Percentiles rank a stretch among this genome's conserved stretches.
phyloP scores from a whole-genome alignment of 768 basidiomycete species.

The Wakefieldia striispora region DNA sequence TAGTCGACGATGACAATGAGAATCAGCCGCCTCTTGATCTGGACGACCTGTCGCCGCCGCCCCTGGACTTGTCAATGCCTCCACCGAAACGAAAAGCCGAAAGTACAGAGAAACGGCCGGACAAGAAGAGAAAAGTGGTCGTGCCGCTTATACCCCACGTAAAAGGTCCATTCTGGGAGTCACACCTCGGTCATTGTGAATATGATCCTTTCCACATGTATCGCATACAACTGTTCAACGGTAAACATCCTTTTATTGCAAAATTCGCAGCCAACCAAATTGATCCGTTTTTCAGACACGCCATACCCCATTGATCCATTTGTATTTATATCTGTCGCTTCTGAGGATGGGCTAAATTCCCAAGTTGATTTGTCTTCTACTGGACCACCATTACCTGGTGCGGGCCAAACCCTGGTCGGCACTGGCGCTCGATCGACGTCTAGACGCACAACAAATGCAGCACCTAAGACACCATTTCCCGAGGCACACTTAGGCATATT shows the following conservation, averaged over 20 bases:
- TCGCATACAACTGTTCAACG: conserved; percentile 81
- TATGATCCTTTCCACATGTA: conserved; percentile 73
- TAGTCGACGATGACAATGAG: conserved; percentile 73
- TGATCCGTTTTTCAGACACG: conserved; percentile 48
- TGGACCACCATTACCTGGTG: conserved; percentile 46
- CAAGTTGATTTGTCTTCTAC: conserved; percentile 38
- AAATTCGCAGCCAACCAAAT: conserved; percentile 3
- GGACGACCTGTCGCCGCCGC: conserved; percentile 34
- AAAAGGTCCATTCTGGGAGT: conserved; percentile 85
- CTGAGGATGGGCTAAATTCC: conserved; percentile 34
- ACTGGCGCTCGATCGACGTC: conserved; percentile 14
- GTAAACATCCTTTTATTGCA: conserved; percentile 40
- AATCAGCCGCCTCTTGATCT: conserved; percentile 44
- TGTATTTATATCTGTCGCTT: conserved; percentile 55
- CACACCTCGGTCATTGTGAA: conserved; percentile 58
- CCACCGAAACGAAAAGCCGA: conserved; percentile 67
- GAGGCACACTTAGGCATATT: conserved; percentile 60
- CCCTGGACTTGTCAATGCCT: conserved; percentile 34
- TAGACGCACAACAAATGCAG: conserved; percentile 26
- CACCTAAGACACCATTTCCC: conserved; percentile 65
- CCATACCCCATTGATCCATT: conserved; percentile 78
- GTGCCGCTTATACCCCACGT: conserved; percentile 76
- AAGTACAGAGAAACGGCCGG: conserved; percentile 39
- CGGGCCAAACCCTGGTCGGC: conserved; percentile 24
- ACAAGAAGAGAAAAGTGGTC: conserved; percentile 76